Conservation (phyloP, 306 rosid species). For the Prunus mira region DNA sequence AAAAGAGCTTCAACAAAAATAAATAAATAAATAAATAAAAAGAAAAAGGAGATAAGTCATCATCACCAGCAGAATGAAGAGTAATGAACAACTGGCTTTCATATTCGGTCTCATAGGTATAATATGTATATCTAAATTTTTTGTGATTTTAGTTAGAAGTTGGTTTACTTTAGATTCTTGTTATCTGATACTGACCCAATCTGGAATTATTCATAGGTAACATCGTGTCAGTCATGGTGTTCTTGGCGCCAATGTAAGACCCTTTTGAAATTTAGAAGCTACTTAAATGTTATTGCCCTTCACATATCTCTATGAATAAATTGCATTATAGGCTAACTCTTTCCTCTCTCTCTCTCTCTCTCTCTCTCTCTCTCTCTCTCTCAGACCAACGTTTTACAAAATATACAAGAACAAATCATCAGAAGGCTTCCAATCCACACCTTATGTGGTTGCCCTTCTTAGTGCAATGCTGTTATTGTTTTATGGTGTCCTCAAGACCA, state of each 20-base stretch:
- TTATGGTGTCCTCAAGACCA: constrained; percentile 53
- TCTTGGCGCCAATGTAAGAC: constrained; percentile 70
- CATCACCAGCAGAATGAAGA: background rate
- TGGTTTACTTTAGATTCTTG: background rate
- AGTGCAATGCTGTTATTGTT: constrained; percentile 58
- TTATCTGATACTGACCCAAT: background rate
- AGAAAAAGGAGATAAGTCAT: too few species aligned
- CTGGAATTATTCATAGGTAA: constrained; percentile 36
- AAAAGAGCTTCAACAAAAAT: background rate
- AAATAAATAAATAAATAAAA: too few species aligned
- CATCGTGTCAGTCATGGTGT: constrained; percentile 64
- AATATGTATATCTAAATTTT: background rate
- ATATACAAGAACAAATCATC: constrained; percentile 63
- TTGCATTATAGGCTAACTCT: background rate
- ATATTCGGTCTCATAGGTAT: constrained; percentile 62
- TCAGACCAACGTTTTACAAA: constrained; percentile 63
- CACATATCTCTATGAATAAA: background rate
- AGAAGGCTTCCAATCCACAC: constrained; percentile 57
- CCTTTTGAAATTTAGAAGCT: background rate
- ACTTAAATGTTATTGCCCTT: background rate
- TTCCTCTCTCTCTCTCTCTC: too few species aligned
- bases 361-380: background rate
- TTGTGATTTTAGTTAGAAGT: background rate
- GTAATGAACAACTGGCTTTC: constrained; percentile 43
- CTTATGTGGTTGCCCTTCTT: constrained; percentile 62